Conservation (phyloP, 2,329 filamentous ascomycete genomes). For the Calonectria montana region DNA sequence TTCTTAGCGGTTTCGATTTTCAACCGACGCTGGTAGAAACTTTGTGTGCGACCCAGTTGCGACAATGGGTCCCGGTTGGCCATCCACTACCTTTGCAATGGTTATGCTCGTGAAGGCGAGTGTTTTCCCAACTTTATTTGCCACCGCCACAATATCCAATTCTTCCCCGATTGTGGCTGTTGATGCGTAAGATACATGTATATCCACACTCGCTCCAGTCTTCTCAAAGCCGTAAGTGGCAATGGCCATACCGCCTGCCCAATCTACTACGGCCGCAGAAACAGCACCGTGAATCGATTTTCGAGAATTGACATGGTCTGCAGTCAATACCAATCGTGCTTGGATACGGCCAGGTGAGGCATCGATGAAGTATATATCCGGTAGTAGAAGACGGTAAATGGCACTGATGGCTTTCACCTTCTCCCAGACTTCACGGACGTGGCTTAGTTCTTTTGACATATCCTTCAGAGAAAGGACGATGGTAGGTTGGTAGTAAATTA, state of each 20-base stretch:
- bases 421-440: not conserved
- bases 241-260: not conserved
- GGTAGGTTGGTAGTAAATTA: too few relatives aligned
- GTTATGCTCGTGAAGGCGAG: not conserved
- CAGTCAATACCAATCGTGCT: not conserved
- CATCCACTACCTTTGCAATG: not conserved
- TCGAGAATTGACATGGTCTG: not conserved
- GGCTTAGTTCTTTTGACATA: not conserved
- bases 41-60: not conserved
- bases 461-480: not conserved
- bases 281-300: not conserved
- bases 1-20: not conserved
- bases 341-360: not conserved
- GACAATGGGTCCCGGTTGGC: not conserved
- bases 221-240: not conserved
- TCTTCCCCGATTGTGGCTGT: not conserved
- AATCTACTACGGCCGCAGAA: not conserved
- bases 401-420: not conserved
- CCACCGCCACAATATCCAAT: not conserved
- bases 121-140: not conserved
- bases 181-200: not conserved
- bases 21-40: not conserved
- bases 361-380: not conserved
- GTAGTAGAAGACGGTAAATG: not conserved
- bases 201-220: not conserved